phyloP scores from a whole-genome alignment of 352 stramenopile species.

The Phytophthora crassamura region DNA sequence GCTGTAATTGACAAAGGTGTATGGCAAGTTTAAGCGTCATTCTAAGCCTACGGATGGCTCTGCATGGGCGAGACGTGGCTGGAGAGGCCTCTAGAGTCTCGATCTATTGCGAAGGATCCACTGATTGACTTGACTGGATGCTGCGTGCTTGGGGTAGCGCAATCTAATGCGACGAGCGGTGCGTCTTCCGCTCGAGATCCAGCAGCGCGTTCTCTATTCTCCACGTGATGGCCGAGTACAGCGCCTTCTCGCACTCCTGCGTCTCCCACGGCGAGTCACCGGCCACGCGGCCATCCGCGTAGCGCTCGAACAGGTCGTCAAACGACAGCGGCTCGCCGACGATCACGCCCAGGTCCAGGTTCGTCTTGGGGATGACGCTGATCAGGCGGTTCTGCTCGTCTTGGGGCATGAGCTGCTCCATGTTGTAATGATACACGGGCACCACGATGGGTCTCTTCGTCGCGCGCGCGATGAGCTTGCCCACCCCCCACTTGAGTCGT shows the following conservation, averaged over 20 bases:
- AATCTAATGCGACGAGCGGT: constrained; percentile 25
- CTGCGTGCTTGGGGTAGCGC: not conserved
- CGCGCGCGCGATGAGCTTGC: constrained; percentile 85
- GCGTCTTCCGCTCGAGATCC: constrained; percentile 54
- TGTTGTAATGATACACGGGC: constrained; percentile 89
- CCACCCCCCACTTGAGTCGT: constrained; percentile 87
- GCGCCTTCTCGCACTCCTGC: constrained; percentile 64
- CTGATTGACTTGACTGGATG: not conserved
- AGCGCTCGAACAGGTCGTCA: constrained; percentile 82
- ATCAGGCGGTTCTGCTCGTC: constrained; percentile 78
- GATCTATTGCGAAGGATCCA: constrained; percentile 4
- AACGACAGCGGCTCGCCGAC: constrained; percentile 84
- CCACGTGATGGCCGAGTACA: constrained; percentile 88
- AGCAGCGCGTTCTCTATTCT: constrained; percentile 85
- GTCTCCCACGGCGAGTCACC: constrained; percentile 62
- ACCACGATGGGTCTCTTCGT: constrained; percentile 76
- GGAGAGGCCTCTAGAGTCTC: constrained; percentile 7
- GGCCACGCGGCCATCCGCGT: constrained; percentile 50
- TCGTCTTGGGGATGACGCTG: constrained; percentile 60
- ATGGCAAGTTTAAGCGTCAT: no score
- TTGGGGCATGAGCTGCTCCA: constrained; percentile 89
- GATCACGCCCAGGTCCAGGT: constrained; percentile 60
- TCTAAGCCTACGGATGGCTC: no score
- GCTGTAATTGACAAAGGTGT: no score
- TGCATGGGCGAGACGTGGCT: no score